Evolutionary conservation across 805 yeast species (phyloP), one percentile per base, ranked within the genome.

Genomic region (Wickerhamomyces chaumierensis): DNA sequence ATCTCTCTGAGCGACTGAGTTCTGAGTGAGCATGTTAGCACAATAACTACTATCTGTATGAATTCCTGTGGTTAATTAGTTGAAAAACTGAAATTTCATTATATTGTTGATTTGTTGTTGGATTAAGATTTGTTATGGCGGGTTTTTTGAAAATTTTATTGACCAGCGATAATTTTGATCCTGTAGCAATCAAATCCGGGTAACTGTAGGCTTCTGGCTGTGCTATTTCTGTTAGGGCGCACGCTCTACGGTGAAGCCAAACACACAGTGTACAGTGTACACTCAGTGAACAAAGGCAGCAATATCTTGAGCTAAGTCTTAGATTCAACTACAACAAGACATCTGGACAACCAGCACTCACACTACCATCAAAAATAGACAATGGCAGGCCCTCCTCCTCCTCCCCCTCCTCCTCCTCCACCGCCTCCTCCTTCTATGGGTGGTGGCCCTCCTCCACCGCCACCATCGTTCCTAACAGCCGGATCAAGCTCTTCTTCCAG

Each of bases 371-470:
- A 5, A 11, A 8, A 11, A 8, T 4, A 15, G 15, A 5, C 18
- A 19, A 18, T 31, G 25, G 35, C 35, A 17, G 21, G 21, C 12
- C 18, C 28, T 11, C 37, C 27, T 35, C 49, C 78, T 5, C 77
- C 79, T 4, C n/a, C n/a, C n/a, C n/a, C n/a, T n/a, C n/a, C 80
- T 18, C 76, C 79, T 4, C 75, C 78, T n/a, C 78, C 78, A 4
- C 75, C 78, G 3, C 77, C 80, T 7, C 78, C 79, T 3, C 76
- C 78, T 15, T 72, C 74, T 14, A 66, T 69, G 2, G 60, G 65
- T 3, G 56, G 60, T n/a, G 53, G 61, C 0, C 56, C 59, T 12
- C 58, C 78, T 14, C 75, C 77, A 12, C 76, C 78, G 4, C 76
- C 79, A n/a, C 77, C 78, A 3, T 73, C 75, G n/a, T 73, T 75